Conservation (phyloP, 345 rosid genomes). For the Anacardium occidentale region DNA sequence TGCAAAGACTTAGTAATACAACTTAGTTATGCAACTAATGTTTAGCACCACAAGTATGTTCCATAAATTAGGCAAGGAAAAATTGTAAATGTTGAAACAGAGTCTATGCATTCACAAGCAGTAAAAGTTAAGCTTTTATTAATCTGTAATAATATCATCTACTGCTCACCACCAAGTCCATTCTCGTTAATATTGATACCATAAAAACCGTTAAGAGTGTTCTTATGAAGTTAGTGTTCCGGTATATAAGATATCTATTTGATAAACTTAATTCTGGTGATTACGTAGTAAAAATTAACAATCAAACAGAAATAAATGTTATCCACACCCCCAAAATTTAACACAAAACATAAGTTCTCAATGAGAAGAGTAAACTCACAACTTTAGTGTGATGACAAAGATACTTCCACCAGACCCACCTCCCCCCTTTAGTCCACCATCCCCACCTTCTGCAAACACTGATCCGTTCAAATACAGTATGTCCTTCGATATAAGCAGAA, state of each 20-base stretch:
- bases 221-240: background rate
- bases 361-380: slow-evolving; percentile 54
- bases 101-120: background rate
- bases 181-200: background rate
- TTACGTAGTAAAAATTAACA: slow-evolving; percentile 6
- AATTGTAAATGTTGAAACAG: background rate
- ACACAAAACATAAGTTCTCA: background rate
- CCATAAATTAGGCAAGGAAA: background rate
- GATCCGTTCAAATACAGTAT: slow-evolving; percentile 77
- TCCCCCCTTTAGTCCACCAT: slow-evolving; percentile 72
- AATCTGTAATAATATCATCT: background rate
- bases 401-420: slow-evolving; percentile 99
- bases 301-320: background rate
- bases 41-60: background rate
- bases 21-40: slow-evolving; percentile 11
- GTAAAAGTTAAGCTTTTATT: background rate
- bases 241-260: background rate
- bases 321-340: background rate
- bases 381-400: slow-evolving; percentile 54
- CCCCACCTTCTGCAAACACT: slow-evolving; percentile 76
- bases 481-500: slow-evolving; percentile 58
- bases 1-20: slow-evolving; percentile 13
- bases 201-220: background rate
- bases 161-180: background rate
- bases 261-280: slow-evolving; percentile 5